Base-by-base conservation (phyloP, 2,329 filamentous ascomycete species). In the Pestalotiopsis sp. region DNA sequence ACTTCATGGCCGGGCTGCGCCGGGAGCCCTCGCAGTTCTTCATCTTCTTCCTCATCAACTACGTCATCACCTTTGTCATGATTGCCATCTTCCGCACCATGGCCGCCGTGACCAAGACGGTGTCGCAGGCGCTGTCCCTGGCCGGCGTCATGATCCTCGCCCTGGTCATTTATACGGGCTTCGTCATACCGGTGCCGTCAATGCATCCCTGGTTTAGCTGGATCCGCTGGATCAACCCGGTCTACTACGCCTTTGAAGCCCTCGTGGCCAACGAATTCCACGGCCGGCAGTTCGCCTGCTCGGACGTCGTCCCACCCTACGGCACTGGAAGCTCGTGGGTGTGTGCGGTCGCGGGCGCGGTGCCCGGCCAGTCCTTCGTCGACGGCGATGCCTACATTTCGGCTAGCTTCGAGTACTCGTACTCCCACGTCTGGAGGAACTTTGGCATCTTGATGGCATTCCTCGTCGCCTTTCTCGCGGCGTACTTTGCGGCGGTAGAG, bases 261-360 rank as follows among this genome's bases (percentile, higher is more conserved):
- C 81, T 94, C n/a, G 87, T 93, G 79, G 84, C 90, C 69, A 95
- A 94, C 78, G 93, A 96, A 75, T 91, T 93, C 72, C 85, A 88
- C 69, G 83, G 85, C 4, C 84, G 82, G 1, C 73, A 83, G 0
- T 91, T 90, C 62, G 78, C 80, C 1, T 94, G 92, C 70, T 84
- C 86, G 0, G 72, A 66, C 7, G 80, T 85, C 41, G 75, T 87
- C 1, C 86, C 86, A 0, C 77, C 80, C 0, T 88, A 87, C 73
- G 79, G 81, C 1, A 71, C 78, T 1, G 84, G 83, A 0, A 78
- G 83, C 59, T 83, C 83, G 0, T 89, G 84, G 76, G 82, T 88
- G 64, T 90, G 88, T 70, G 74, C 83, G 1, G 82, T 84, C 2
- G 80, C 86, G 0, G 88, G 90, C 2, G 82, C 90, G 5, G 82